Base-by-base conservation (phyloP, 2,329 filamentous ascomycete species). In the Penicillium oxalicum region DNA sequence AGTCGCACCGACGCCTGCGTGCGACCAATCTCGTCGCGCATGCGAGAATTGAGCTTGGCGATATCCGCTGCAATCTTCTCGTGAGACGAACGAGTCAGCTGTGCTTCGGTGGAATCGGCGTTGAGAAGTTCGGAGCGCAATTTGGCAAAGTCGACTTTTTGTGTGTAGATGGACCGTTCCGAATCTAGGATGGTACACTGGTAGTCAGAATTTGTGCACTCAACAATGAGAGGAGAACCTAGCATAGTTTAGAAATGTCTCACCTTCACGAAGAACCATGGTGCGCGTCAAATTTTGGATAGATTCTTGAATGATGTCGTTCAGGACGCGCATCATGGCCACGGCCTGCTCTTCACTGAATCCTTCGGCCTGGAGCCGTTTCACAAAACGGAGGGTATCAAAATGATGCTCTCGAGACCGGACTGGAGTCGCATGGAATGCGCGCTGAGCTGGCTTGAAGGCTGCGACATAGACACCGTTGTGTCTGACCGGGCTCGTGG, bases 101-200 rank as follows among this genome's bases (percentile, higher is more conserved):
- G 87, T 26, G 86, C 84, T 74, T 98, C 93, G 45, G 88, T 93
- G 58, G 86, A 90, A 73, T 97, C 93, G 43, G 91, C 86, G 5
- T 89, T 91, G 24, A 96, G 81, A 24, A 98, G 83, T 70, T 98
- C 93, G 49, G 89, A 94, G 57, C 93, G 88, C 38, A 97, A 83
- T 75, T 97, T 96, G 52, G 91, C 91, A 66, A 98, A 97, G 73
- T 98, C 93, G 55, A 97, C 93, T 70, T 97, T 97, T 68, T 97
- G 82, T 2, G 81, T 84, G 62, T 85, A 85, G 9, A 79, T 83
- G 5, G 72, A 73, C 53, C 73, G 60, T 59, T 77, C 74, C 34
- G 73, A 73, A 50, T 76, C 74, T 76, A 51, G n/a, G 12, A 34
- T 1, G 12, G 3, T 2, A 29, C 6, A 2, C 1, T 4, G 18